Base-by-base conservation (phyloP, 2,329 filamentous ascomycete species). In the Curvularia lunata region DNA sequence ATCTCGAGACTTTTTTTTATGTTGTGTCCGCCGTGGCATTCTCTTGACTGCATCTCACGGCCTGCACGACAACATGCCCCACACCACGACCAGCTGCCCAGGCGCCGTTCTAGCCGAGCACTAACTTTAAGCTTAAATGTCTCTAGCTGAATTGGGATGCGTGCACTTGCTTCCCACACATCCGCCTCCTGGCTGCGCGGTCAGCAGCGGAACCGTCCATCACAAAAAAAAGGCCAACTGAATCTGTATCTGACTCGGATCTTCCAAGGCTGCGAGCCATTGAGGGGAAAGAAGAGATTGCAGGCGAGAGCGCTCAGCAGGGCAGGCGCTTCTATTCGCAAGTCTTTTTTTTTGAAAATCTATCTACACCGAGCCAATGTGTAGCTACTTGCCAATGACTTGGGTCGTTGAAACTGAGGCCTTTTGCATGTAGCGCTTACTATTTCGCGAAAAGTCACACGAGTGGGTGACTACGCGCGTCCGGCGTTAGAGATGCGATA, bases 111-210 rank as follows among this genome's bases (percentile, higher is more conserved):
- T 51, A 61, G 49, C 49, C 56, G 49, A 38, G 34, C 59, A 55
- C 62, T 56, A 56, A 48, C 52, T 62, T 66, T 62, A 66, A 66
- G 57, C 58, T 59, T 66, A 65, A 63, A 58, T 53, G 8, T 56
- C 49, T 56, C 61, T 56, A 48, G 42, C 32, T 23, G 46, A 13
- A 55, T 52, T 56, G 49, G 52, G 49, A 42, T 41, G 32, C 42
- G 30, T 30, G 8, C 38, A 32, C 32, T 21, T 37, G 9, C 38
- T 21, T 37, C 12, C 38, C 34, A 40, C 25, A 21, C 37, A 42
- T 50, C n/a, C 41, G 12, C 19, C 21, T 21, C 51, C 21, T 32
- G 43, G 28, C 2, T 53, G 18, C 32, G 28, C 40, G 32, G 30
- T 18, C 12, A 23, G 42, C 37, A 32, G 25, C n/a, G 28, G 12